Conservation (phyloP, 2,329 filamentous ascomycete species). For the Moelleriella libera region DNA sequence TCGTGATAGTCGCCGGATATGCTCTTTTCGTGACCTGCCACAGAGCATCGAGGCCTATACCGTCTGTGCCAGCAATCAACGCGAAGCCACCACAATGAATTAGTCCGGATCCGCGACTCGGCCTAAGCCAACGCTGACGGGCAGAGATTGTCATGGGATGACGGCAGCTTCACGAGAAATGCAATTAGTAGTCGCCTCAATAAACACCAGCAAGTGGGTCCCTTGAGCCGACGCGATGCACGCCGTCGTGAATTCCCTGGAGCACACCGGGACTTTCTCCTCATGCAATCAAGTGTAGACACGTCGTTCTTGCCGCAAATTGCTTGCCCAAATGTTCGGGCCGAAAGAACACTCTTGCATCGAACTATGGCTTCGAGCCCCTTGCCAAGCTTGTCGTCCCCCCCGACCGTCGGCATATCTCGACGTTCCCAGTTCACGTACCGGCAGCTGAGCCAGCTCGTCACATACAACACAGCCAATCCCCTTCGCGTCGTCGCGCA, state of each 20-base stretch:
- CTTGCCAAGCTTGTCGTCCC: constrained; percentile 11
- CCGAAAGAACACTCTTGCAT: background rate
- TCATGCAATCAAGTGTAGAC: background rate
- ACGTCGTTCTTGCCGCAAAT: too few species aligned
- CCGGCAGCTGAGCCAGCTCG: constrained; percentile 65
- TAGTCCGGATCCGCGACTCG: too few species aligned
- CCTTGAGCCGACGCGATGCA: background rate
- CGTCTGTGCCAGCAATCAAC: too few species aligned
- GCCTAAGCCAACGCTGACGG: too few species aligned
- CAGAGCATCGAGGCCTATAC: too few species aligned
- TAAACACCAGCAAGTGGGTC: background rate
- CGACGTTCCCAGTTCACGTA: constrained; percentile 66
- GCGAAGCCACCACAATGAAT: too few species aligned
- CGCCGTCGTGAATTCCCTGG: background rate
- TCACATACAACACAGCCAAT: constrained; percentile 53
- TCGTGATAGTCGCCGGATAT: too few species aligned
- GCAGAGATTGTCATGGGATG: too few species aligned
- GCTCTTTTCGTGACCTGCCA: too few species aligned
- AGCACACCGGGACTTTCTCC: background rate
- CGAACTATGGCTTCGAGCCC: constrained; percentile 2
- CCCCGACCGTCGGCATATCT: constrained; percentile 9
- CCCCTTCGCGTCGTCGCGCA: constrained; percentile 82
- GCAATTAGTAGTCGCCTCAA: too few species aligned
- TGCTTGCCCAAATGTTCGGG: background rate
- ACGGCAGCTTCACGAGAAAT: too few species aligned